Conservation (phyloP, 495 filamentous ascomycete species). For the Bombardia bombarda region DNA sequence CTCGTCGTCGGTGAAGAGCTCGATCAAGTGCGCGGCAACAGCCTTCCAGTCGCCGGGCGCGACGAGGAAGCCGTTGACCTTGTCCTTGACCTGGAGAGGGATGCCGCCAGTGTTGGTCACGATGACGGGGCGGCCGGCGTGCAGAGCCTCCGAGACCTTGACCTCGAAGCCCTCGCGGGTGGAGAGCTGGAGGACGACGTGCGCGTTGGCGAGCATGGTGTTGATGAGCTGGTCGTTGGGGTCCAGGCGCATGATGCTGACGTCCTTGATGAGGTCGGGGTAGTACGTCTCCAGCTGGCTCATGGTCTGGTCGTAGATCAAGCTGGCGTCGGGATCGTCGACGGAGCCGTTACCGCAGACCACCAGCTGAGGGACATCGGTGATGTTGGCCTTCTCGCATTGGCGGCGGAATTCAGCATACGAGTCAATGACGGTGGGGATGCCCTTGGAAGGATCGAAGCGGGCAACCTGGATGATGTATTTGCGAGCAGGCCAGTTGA, state of each 20-base stretch:
- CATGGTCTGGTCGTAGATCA: conserved; percentile 67
- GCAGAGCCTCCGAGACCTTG: conserved; percentile 81
- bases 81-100: conserved; percentile 68
- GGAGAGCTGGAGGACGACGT: conserved; percentile 70
- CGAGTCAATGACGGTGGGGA: conserved; percentile 68
- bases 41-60: conserved; percentile 63
- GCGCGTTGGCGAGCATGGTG: conserved; percentile 65
- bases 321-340: conserved; percentile 73
- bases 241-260: conserved; percentile 69
- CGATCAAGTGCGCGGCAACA: conserved; percentile 61
- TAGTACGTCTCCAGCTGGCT: conserved; percentile 51
- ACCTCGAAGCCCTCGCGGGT: conserved; percentile 84
- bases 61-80: conserved; percentile 70
- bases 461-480: conserved; percentile 81
- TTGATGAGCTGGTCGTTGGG: conserved; percentile 79
- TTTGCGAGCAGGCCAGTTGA: conserved; percentile 61
- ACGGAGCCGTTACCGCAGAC: conserved; percentile 74
- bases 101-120: conserved; percentile 75
- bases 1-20: conserved; percentile 54
- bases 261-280: conserved; percentile 42
- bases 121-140: conserved; percentile 78
- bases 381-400: conserved; percentile 36
- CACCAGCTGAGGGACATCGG: conserved; percentile 61
- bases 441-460: conserved; percentile 84
- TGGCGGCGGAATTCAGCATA: conserved; percentile 66